These are phyloP conservation scores for Xerocomellus amylosporus DNA, from an alignment of 768 basidiomycete genomes.

Conservation along the genomic window DNA sequence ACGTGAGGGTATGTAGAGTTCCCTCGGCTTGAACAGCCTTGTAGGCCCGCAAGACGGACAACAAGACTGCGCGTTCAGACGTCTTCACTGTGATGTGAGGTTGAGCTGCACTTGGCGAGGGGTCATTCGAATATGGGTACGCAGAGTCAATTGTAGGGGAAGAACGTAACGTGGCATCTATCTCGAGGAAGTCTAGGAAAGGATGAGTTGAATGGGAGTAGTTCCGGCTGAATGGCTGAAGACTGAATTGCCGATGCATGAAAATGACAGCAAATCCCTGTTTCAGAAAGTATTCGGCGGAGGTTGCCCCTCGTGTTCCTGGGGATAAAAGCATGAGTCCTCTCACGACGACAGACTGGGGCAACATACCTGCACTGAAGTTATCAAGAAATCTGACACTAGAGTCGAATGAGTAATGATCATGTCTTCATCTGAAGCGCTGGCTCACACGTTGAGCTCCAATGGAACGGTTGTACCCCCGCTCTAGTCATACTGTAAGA, in stretches of 20 bases:
- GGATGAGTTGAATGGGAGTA: conserved; percentile 98
- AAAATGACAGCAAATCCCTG: conserved; percentile 97
- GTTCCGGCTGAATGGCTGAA: conserved; percentile 95
- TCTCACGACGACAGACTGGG: neutral
- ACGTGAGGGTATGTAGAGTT: conserved; percentile 79
- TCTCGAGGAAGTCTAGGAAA: conserved; percentile 91
- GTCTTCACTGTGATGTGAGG: conserved; percentile 64
- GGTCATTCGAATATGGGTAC: conserved; percentile 33
- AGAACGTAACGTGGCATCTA: conserved; percentile 36
- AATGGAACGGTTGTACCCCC: conserved; percentile 97
- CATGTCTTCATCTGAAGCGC: conserved; percentile 2
- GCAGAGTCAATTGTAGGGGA: conserved; percentile 18
- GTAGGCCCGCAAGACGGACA: conserved; percentile 74
- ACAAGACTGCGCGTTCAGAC: conserved; percentile 60
- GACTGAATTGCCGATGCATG: conserved; percentile 96
- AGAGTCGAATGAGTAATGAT: conserved; percentile 20
- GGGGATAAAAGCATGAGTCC: conserved; percentile 9
- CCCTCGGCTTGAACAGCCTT: conserved; percentile 74
- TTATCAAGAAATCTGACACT: conserved; percentile 99
- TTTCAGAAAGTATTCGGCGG: conserved; percentile 95
- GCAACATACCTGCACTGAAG: conserved; percentile 84
- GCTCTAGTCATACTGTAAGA: conserved; percentile 53
- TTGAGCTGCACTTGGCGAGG: conserved; percentile 20
- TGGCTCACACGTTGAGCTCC: conserved; percentile 96
- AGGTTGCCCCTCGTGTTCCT: conserved; percentile 96